phyloP scores from a whole-genome alignment of 768 basidiomycete genomes.

The Pholiota microspora region DNA sequence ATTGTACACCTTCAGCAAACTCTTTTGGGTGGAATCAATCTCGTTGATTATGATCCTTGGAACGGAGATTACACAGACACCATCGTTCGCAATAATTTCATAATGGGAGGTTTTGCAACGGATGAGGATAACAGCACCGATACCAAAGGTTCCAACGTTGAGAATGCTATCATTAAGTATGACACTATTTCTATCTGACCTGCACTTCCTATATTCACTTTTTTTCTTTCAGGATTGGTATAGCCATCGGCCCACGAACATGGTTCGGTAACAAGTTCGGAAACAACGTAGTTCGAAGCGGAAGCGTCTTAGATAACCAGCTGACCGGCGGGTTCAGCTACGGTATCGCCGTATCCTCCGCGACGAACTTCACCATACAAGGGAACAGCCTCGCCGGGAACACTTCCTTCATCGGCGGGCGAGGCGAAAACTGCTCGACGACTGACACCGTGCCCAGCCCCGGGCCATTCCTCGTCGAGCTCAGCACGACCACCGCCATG shows the following conservation, averaged over 20 bases:
- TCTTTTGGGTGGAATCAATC: constrained; percentile 71
- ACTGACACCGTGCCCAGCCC: constrained; percentile 49
- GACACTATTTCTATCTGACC: constrained; percentile 18
- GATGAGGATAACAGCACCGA: constrained; percentile 36
- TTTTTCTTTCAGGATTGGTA: constrained; percentile 62
- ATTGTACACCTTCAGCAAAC: constrained; percentile 52
- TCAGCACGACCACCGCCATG: constrained; percentile 35
- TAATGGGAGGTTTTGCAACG: constrained; percentile 67
- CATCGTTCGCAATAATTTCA: constrained; percentile 63
- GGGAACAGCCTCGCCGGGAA: constrained; percentile 64
- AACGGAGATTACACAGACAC: constrained; percentile 64
- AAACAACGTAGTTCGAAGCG: constrained; percentile 50
- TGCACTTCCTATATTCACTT: not conserved
- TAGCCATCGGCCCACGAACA: constrained; percentile 73
- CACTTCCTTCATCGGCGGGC: constrained; percentile 71
- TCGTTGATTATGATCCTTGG: constrained; percentile 73
- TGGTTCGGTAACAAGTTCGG: constrained; percentile 67
- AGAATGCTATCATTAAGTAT: constrained; percentile 71
- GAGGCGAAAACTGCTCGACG: constrained; percentile 62
- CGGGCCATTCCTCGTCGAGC: constrained; percentile 58
- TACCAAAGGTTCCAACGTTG: constrained; percentile 50
- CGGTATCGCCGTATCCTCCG: constrained; percentile 64
- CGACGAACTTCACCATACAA: constrained; percentile 63
- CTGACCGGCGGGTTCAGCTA: constrained; percentile 72
- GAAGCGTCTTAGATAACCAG: constrained; percentile 53